Conservation (phyloP, 139 green algal genomes). For the Micractinium conductrix region DNA sequence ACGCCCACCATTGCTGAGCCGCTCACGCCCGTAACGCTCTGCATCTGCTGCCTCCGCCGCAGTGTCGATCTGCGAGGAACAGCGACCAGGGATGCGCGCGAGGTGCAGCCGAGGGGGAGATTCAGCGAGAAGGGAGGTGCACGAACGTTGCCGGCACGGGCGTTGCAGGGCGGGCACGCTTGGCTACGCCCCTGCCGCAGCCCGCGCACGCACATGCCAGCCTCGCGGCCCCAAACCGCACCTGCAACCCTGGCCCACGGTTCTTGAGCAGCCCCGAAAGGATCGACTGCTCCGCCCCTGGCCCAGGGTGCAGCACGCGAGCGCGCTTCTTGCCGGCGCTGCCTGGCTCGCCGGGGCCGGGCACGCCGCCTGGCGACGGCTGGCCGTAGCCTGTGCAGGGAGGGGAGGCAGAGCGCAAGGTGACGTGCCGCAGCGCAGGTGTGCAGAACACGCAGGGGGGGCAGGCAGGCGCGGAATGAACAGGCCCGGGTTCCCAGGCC, state of each 20-base stretch:
- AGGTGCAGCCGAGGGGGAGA: no score
- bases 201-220: neutral
- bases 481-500: no score
- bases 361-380: neutral
- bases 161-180: neutral
- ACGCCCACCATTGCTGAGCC: slow-evolving; percentile 55
- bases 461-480: no score
- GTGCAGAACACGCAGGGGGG: no score
- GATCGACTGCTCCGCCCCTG: neutral
- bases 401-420: no score
- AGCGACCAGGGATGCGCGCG: neutral
- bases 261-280: slow-evolving; percentile 24
- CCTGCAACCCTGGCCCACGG: slow-evolving; percentile 1
- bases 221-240: neutral
- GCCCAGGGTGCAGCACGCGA: neutral
- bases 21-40: slow-evolving; percentile 18
- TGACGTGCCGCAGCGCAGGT: no score
- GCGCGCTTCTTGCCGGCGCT: slow-evolving; percentile 25
- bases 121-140: neutral
- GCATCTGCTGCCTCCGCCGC: neutral
- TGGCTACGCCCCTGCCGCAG: no score
- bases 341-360: neutral
- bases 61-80: slow-evolving; percentile 30
- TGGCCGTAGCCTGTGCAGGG: no score
- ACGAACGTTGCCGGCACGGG: neutral